Conservation (phyloP, 2,329 filamentous ascomycete species). For the Lecanicillium sp. region DNA sequence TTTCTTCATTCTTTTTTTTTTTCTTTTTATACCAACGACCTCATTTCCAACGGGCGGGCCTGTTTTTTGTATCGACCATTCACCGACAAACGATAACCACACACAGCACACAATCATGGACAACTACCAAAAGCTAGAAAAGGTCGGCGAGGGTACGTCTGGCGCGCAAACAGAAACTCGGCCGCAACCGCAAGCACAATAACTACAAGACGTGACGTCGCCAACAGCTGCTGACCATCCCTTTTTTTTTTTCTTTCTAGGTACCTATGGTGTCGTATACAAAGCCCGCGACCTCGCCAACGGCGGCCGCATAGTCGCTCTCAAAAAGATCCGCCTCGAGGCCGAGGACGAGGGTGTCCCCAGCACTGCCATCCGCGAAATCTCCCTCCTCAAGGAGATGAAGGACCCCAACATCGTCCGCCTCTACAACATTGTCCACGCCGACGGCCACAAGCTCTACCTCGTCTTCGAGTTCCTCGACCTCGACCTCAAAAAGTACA, state of each 20-base stretch:
- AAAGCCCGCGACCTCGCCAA: conserved; percentile 83
- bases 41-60: conserved; percentile 7
- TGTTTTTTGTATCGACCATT: conserved; percentile 12
- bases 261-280: conserved; percentile 93
- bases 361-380: conserved; percentile 88
- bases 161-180: too few relatives aligned
- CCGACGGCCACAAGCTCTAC: conserved; percentile 91
- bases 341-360: conserved; percentile 93
- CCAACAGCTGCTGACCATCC: conserved; percentile 5
- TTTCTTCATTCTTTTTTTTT: neutral
- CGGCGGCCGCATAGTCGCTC: conserved; percentile 76
- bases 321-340: conserved; percentile 94
- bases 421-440: conserved; percentile 87
- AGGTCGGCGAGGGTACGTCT: conserved; percentile 88
- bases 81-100: conserved; percentile 4
- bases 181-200: neutral
- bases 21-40: neutral
- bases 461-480: conserved; percentile 91
- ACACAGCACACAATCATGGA: conserved; percentile 56
- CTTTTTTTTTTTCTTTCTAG: conserved; percentile 37
- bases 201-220: neutral
- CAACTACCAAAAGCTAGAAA: conserved; percentile 95
- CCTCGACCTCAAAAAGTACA: conserved; percentile 90
- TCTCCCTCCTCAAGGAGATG: conserved; percentile 92
- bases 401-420: conserved; percentile 84